Base-by-base conservation (phyloP, 73 alveolate genomes). In the Paramecium sonneborni region DNA sequence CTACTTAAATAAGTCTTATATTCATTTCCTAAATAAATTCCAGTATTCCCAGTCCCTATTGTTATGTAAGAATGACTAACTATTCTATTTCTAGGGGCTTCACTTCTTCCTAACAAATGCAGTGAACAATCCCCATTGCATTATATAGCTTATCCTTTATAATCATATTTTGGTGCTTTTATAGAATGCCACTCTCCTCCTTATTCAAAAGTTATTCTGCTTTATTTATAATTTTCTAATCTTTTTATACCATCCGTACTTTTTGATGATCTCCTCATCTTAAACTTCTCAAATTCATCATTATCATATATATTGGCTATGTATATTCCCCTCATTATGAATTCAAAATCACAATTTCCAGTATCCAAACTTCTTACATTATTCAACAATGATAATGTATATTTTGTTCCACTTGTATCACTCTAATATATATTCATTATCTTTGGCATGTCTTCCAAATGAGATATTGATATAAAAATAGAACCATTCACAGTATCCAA, bases 121-220 rank as follows among this genome's bases (percentile, higher is more conserved):
- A 96, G 86, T n/a, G 98, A 95, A 76, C 99, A 96, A 12, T 94
- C 96, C 8, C 94, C 87, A 30, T 88, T 69, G 57, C 99, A 96
- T 24, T 85, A 86, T 20, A 79, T 62, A 32, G 92, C 82, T 34
- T 92, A 88, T 21, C 96, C 96, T 35, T 86, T 92, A 34, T 94
- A 88, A 70, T 95, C 95, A 18, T 43, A 58, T 70, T 58, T 88
- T 7, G 98, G 98, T 14, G 98, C 95, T 56, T 76, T 93, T 11
- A 96, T 67, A 57, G 92, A 46, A 38, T 95, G 94, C 99, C 99
- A 96, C 24, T 85, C 95, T 21, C 98, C 98, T 28, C 99, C 99
- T 82, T 93, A 93, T 85, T 96, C 96, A 85, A 93, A 93, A 8
- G 98, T 95, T n/a, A 96, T 95, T 43, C 87, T 85, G 9, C 98